phyloP scores from a whole-genome alignment of 331 rosid genomes.

The Cucumis variabilis region DNA sequence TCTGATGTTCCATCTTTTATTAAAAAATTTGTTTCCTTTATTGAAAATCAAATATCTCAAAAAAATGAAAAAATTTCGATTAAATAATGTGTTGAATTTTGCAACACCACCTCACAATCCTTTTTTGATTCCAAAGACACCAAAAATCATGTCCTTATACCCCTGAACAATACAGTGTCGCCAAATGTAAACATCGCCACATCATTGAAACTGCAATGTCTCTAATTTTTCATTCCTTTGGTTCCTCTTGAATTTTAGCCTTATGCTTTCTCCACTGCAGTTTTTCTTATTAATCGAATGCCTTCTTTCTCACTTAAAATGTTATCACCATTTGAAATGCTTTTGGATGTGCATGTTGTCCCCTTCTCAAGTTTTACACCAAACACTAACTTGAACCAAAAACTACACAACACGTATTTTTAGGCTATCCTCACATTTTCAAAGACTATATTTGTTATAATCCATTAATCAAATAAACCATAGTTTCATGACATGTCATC shows the following conservation, averaged over 20 bases:
- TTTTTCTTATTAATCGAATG: not conserved
- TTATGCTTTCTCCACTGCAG: not conserved
- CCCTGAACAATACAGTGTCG: not conserved
- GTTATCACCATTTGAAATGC: not conserved
- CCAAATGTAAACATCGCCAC: not conserved
- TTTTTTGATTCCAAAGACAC: not conserved
- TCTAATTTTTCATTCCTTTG: not conserved
- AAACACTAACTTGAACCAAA: not conserved
- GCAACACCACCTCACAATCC: not conserved
- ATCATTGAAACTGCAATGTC: not conserved
- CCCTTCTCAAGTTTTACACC: not conserved
- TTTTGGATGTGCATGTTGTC: not conserved
- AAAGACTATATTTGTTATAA: not conserved
- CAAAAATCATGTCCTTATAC: not conserved
- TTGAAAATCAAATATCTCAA: not conserved
- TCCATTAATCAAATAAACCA: too few relatives aligned
- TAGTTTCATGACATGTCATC: too few relatives aligned
- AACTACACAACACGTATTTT: not conserved
- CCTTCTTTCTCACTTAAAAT: not conserved
- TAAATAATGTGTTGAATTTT: not conserved
- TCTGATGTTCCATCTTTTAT: not conserved
- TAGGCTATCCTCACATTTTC: not conserved
- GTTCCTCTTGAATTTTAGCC: not conserved
- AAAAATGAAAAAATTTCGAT: not conserved
- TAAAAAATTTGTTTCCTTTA: not conserved